Conservation (phyloP, 2,329 filamentous ascomycete species). For the Endoconidiophora polonica region DNA sequence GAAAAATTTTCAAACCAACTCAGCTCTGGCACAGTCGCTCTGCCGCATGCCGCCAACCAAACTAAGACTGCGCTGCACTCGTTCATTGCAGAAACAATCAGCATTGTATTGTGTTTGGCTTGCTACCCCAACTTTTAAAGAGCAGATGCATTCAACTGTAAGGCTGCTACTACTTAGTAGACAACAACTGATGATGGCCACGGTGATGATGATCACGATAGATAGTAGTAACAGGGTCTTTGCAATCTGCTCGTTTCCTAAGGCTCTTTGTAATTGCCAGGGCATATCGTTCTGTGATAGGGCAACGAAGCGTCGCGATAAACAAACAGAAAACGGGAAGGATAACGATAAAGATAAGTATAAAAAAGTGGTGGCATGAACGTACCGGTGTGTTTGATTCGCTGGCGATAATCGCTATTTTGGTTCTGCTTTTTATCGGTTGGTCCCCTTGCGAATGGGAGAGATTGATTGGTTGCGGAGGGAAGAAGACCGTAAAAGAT, state of each 20-base stretch:
- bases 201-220: no score
- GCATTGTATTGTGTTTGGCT: no score
- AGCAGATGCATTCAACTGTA: no score
- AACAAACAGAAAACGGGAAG: slow-evolving; percentile 18
- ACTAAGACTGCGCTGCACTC: no score
- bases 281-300: slow-evolving; percentile 10
- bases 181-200: no score
- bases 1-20: no score
- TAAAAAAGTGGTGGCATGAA: slow-evolving; percentile 19
- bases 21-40: no score
- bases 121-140: no score
- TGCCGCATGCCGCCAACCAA: no score
- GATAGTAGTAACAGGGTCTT: no score
- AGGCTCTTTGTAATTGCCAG: slow-evolving; percentile 6
- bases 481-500: slow-evolving; percentile 24
- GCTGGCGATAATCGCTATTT: slow-evolving; percentile 14
- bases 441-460: slow-evolving; percentile 16
- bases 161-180: no score
- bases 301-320: slow-evolving; percentile 15
- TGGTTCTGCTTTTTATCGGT: slow-evolving; percentile 12
- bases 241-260: neutral
- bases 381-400: slow-evolving; percentile 15
- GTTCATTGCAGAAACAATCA: no score
- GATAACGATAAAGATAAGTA: slow-evolving; percentile 18
- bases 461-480: slow-evolving; percentile 34